A percentile compares a stretch with the other conserved stretches of the same genome.
Evolutionary conservation across 345 rosid genomes (phyloP).

Genomic region (Salix exigua): DNA sequence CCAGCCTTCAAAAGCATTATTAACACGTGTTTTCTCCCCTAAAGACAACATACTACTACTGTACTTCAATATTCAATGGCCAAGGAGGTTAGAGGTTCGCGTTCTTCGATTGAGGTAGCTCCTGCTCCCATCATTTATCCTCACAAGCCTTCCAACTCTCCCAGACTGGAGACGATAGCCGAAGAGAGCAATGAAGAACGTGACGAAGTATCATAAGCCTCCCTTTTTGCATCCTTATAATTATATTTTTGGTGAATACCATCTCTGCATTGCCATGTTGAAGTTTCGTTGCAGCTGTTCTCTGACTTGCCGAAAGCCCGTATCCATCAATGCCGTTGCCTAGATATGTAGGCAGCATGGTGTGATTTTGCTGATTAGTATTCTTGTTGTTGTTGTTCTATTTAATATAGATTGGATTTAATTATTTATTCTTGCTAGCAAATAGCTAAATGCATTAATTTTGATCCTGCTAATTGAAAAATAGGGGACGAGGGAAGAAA

Average conservation of each 20-base stretch:
- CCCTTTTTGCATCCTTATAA: background rate
- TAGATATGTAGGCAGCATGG: background rate
- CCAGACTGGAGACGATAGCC: constrained; percentile 37
- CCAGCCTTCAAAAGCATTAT: background rate
- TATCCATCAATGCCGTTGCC: background rate
- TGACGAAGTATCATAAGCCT: constrained; percentile 11
- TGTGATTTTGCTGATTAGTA: background rate
- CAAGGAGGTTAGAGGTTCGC: background rate
- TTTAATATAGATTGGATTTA: background rate
- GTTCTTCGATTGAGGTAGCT: constrained; percentile 41
- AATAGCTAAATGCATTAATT: too few relatives aligned
- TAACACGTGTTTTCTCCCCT: background rate
- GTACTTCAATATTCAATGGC: constrained; percentile 21
- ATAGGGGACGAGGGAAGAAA: background rate
- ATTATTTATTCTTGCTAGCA: too few relatives aligned
- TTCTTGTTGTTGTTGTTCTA: background rate
- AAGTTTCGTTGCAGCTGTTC: background rate
- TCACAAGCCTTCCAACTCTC: constrained; percentile 37
- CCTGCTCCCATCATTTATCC: constrained; percentile 43
- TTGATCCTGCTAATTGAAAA: background rate
- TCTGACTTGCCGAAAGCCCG: background rate
- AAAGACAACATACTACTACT: background rate
- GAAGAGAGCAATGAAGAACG: constrained; percentile 31
- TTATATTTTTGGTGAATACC: background rate
- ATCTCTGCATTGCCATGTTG: background rate